These are phyloP conservation scores for Plectosphaerella plurivora DNA, from an alignment of 2,329 filamentous ascomycete genomes.

Conservation along the genomic window DNA sequence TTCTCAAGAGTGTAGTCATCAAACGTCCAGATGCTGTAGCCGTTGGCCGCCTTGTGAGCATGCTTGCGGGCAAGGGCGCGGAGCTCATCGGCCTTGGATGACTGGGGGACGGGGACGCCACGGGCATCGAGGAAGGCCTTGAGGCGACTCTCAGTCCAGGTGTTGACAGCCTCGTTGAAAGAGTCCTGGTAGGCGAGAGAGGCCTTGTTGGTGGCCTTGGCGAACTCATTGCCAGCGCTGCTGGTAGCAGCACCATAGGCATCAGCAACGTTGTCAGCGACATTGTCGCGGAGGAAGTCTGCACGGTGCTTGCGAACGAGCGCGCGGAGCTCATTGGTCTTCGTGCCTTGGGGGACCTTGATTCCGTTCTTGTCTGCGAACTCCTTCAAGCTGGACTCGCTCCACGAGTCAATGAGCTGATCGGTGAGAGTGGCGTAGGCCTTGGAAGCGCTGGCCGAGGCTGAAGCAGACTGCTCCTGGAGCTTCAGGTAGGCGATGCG, in stretches of 20 bases:
- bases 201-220: conserved; percentile 68
- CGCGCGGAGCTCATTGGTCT: conserved; percentile 82
- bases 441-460: conserved; percentile 60
- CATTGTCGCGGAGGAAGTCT: conserved; percentile 62
- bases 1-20: conserved; percentile 72
- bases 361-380: conserved; percentile 91
- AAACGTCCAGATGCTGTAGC: conserved; percentile 72
- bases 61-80: conserved; percentile 70
- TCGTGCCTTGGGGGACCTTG: conserved; percentile 82
- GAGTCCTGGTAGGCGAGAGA: conserved; percentile 58
- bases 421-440: conserved; percentile 76
- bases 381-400: conserved; percentile 82
- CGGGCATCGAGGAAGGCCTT: conserved; percentile 77
- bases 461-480: conserved; percentile 56
- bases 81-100: conserved; percentile 67
- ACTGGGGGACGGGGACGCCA: conserved; percentile 69
- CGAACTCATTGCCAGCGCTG: conserved; percentile 70
- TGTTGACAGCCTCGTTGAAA: conserved; percentile 57
- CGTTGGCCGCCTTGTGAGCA: conserved; percentile 63
- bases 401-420: conserved; percentile 83
- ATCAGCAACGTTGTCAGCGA: conserved; percentile 51
- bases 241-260: conserved; percentile 69
- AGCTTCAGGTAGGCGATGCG: conserved; percentile 69
- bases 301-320: conserved; percentile 85
- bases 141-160: conserved; percentile 72